Base-by-base conservation (phyloP, 208 protist genomes). In the Leishmania tropica region DNA sequence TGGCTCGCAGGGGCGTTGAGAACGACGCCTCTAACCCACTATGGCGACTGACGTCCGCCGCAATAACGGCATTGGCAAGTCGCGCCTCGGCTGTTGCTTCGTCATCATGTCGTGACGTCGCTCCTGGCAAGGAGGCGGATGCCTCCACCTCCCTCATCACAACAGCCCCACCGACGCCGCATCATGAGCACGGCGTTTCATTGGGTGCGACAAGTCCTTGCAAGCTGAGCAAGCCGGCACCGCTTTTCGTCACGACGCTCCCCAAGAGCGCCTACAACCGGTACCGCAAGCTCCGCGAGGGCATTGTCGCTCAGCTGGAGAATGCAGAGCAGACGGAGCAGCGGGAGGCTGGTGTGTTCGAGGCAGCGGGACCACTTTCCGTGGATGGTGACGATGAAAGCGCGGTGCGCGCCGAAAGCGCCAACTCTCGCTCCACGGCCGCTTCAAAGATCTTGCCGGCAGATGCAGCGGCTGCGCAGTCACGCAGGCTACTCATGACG, bases 181-280 rank as follows among this genome's bases (percentile, higher is more conserved):
- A n/a, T 47, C 56, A n/a, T 45, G 40, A 48, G 56, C 37, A 15
- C 37, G 19, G 75, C 37, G 19, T 31, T 47, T 58, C 53, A 31
- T n/a, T 8, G 75, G 24, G 56, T 21, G 75, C 3, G 58, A 28
- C 58, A 28, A 64, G 42, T 51, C 54, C 70, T 15, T 64, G 47
- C 42, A 80, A 80, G 11, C 78, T 78, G 24, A 85, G 82, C 78
- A 81, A 71, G n/a, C 77, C 82, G 2, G 74, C 74, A 10, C 82
- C 82, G 8, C 80, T 64, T 53, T 85, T 85, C 31, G 78, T 85
- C 35, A 85, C 82, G 15, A 82, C 78, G 51, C 28, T 85, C 53
- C 82, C 82, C 40, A 51, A 62, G 60, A 82, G 82, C 54, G 80
- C 78, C 11, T 82, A 79, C 62, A 47, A 60, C 15, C 82, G 82